These are phyloP conservation scores for Coemansia sp. DNA, from an alignment of 192 early-diverging fungal genomes.

Conservation along the genomic window DNA sequence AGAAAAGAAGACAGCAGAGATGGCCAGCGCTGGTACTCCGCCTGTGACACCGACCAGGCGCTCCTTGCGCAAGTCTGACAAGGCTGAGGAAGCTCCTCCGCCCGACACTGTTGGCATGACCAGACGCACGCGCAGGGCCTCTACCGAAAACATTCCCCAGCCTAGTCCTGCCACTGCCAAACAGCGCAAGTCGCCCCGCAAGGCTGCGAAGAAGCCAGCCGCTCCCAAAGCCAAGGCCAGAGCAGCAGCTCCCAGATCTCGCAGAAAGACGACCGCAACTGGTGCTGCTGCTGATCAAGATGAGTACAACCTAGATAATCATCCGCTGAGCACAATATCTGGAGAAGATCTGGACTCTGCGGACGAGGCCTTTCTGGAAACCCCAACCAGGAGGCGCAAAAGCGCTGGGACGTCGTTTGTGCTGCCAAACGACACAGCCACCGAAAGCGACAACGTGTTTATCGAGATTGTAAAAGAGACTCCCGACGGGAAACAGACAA, in stretches of 20 bases:
- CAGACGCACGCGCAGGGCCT: conserved; percentile 20
- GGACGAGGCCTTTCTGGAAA: conserved; percentile 15
- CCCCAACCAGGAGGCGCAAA: conserved; percentile 23
- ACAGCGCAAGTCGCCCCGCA: conserved; percentile 17
- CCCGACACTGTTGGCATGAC: conserved; percentile 26
- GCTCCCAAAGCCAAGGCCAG: background rate
- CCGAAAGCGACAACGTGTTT: conserved; percentile 9
- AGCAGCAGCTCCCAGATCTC: background rate
- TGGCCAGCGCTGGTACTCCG: background rate
- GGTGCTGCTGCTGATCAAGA: background rate
- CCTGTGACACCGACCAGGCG: conserved; percentile 10
- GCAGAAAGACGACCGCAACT: background rate
- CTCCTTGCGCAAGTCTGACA: background rate
- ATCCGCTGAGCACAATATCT: background rate
- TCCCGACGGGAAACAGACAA: conserved; percentile 4
- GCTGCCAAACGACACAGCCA: background rate
- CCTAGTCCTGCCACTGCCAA: conserved; percentile 7
- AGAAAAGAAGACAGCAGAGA: background rate
- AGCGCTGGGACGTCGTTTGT: background rate
- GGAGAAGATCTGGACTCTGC: conserved; percentile 11
- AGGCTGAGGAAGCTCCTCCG: conserved; percentile 13
- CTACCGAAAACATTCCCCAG: conserved; percentile 5
- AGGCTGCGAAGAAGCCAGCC: background rate
- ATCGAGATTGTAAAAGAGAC: conserved; percentile 2
- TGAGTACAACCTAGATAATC: background rate